These are phyloP conservation scores for Harringtonia aguacate DNA, from an alignment of 2,329 filamentous ascomycete genomes.

Conservation along the genomic window DNA sequence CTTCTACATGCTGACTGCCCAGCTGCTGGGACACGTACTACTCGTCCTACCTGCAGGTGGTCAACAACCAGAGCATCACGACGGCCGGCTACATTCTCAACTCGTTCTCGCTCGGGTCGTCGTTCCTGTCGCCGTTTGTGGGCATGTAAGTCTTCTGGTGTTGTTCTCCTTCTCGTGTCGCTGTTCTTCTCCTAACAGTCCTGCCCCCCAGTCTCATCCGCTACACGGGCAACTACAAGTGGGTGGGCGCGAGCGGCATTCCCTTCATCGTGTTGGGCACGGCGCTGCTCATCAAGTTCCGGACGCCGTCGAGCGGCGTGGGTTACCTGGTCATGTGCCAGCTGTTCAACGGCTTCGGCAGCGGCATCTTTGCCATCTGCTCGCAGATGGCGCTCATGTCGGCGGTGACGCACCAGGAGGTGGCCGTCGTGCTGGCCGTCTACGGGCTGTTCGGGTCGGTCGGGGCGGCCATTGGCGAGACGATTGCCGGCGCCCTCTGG, in stretches of 20 bases:
- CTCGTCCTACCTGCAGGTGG: constrained; percentile 11
- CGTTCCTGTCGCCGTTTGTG: constrained; percentile 22
- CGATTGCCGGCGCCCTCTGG: constrained; percentile 52
- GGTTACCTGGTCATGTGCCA: constrained; percentile 46
- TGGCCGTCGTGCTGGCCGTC: constrained; percentile 46
- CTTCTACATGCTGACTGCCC: too few species aligned
- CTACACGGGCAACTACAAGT: constrained; percentile 37
- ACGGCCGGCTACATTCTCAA: constrained; percentile 7
- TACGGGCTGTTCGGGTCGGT: constrained; percentile 47
- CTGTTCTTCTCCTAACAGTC: constrained; percentile 24
- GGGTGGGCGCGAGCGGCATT: neutral
- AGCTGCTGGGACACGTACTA: constrained; percentile 10
- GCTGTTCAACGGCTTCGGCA: constrained; percentile 39
- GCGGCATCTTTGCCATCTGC: constrained; percentile 45
- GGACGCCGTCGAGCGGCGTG: constrained; percentile 33
- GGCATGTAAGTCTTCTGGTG: too few species aligned
- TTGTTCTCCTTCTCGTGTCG: neutral
- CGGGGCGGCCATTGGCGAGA: constrained; percentile 45
- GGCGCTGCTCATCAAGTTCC: constrained; percentile 46
- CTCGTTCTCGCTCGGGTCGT: constrained; percentile 12
- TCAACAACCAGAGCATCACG: constrained; percentile 8
- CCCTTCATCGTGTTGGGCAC: constrained; percentile 30
- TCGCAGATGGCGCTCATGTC: constrained; percentile 50
- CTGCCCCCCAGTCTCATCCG: constrained; percentile 36
- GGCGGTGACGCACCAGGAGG: constrained; percentile 41